Conservation (phyloP, 257 asterid genomes). For the Petunia secreta region DNA sequence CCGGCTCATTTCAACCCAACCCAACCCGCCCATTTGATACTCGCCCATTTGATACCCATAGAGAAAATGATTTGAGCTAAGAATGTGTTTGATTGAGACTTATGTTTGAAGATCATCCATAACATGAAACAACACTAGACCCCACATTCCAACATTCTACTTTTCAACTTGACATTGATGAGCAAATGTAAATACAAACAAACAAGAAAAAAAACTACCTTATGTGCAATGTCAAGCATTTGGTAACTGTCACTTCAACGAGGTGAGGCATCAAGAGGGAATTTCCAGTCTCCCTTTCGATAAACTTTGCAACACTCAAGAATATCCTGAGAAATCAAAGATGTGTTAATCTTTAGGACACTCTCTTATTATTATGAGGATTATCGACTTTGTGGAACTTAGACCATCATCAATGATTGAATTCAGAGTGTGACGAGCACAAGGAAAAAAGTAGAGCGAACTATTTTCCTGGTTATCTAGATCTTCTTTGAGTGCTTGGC, state of each 20-base stretch:
- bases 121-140: too few relatives aligned
- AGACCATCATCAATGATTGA: constrained; percentile 75
- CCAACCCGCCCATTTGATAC: too few relatives aligned
- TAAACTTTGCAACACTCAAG: constrained; percentile 65
- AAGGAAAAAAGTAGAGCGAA: constrained; percentile 73
- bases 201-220: constrained; percentile 57
- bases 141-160: too few relatives aligned
- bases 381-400: constrained; percentile 63
- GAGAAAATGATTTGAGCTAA: too few relatives aligned
- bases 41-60: too few relatives aligned
- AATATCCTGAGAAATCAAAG: constrained; percentile 69
- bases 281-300: constrained; percentile 89
- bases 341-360: constrained; percentile 74
- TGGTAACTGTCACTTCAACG: constrained; percentile 97
- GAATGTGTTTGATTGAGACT: too few relatives aligned
- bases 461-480: constrained; percentile 72
- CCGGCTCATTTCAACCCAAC: too few relatives aligned
- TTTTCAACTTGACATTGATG: too few relatives aligned
- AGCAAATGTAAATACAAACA: too few relatives aligned
- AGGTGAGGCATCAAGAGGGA: constrained; percentile 87
- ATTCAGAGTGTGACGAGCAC: constrained; percentile 88
- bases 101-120: too few relatives aligned
- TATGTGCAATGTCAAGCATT: constrained; percentile 89
- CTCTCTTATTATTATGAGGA: constrained; percentile 82
- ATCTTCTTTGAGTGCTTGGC: constrained; percentile 76